These are phyloP conservation scores for Candida gorgasii DNA, from an alignment of 805 yeast genomes.

Conservation along the genomic window DNA sequence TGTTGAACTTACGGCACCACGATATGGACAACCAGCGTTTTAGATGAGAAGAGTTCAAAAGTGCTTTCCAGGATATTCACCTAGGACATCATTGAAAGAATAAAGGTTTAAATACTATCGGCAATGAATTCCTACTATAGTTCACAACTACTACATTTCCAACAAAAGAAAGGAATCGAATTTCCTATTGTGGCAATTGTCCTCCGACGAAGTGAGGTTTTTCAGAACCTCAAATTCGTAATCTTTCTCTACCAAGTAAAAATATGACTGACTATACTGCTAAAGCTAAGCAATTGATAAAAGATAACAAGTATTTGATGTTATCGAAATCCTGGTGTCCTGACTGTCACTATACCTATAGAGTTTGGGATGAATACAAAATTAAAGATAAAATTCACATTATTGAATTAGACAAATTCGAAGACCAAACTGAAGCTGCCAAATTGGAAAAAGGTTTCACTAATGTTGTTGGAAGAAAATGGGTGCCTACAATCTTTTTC, in stretches of 20 bases:
- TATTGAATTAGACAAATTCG: constrained; percentile 62
- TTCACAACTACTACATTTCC: too few relatives aligned
- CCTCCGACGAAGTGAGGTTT: background rate
- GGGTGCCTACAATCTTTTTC: constrained; percentile 71
- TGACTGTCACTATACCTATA: constrained; percentile 66
- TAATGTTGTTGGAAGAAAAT: constrained; percentile 56
- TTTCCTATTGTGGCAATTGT: background rate
- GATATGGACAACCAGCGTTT: too few relatives aligned
- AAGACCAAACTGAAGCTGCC: constrained; percentile 48
- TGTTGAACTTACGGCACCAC: too few relatives aligned
- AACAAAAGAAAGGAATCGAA: background rate
- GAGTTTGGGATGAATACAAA: constrained; percentile 53
- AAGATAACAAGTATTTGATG: constrained; percentile 51
- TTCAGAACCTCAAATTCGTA: background rate
- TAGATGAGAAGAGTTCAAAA: too few relatives aligned
- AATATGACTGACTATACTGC: constrained; percentile 3
- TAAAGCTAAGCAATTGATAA: constrained; percentile 48
- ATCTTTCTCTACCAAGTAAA: background rate
- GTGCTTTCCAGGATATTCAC: too few relatives aligned
- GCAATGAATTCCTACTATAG: too few relatives aligned
- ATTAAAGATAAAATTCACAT: constrained; percentile 50
- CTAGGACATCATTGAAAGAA: too few relatives aligned
- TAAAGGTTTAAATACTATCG: too few relatives aligned
- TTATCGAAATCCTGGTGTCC: constrained; percentile 78
- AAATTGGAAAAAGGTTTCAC: constrained; percentile 58